phyloP scores from a whole-genome alignment of 2,329 filamentous ascomycete species.

The Trichoderma pleuroti region DNA sequence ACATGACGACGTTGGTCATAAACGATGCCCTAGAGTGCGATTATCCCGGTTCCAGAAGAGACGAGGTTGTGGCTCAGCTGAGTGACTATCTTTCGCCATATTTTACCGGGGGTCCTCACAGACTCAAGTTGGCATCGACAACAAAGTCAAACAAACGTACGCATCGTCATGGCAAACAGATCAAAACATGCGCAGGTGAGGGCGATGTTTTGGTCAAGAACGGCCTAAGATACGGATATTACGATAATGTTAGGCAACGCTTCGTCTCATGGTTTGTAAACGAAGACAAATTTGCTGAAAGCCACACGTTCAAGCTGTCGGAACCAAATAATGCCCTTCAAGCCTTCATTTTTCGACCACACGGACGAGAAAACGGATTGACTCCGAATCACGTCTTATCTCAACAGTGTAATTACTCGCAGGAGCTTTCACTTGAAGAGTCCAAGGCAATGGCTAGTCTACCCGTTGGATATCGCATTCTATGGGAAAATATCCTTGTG shows the following conservation, averaged over 20 bases:
- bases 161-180: background rate
- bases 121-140: background rate
- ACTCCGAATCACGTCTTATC: background rate
- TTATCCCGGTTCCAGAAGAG: accelerated
- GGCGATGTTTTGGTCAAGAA: background rate
- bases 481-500: background rate
- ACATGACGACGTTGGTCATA: background rate
- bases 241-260: background rate
- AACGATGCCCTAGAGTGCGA: background rate
- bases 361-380: background rate
- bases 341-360: background rate
- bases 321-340: background rate
- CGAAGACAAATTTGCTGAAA: background rate
- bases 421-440: background rate
- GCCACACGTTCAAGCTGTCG: background rate
- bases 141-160: background rate
- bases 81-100: background rate
- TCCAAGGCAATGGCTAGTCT: background rate
- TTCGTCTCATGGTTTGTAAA: background rate
- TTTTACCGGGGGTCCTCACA: background rate
- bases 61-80: background rate
- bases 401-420: background rate
- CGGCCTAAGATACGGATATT: background rate
- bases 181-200: background rate
- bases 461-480: background rate